These are phyloP conservation scores for Alternaria metachromatica DNA, from an alignment of 2,329 filamentous ascomycete genomes.

Conservation along the genomic window DNA sequence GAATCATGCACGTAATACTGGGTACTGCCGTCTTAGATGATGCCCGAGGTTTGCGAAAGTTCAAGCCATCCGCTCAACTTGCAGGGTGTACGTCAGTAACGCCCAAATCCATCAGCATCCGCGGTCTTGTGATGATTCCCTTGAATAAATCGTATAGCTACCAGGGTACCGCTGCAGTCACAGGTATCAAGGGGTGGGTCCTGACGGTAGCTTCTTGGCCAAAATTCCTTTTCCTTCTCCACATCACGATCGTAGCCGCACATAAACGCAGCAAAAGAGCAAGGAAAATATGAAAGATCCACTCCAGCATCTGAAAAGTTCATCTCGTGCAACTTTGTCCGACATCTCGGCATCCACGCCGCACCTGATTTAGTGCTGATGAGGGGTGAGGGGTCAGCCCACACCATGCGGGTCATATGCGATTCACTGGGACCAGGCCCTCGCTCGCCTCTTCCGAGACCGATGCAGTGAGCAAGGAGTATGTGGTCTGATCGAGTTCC, in stretches of 20 bases:
- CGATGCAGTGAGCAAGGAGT: background rate
- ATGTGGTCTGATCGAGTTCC: background rate
- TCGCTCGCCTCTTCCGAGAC: conserved; percentile 3
- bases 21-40: conserved; percentile 14
- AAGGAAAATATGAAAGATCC: background rate
- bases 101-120: background rate
- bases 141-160: conserved; percentile 6
- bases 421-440: conserved; percentile 5
- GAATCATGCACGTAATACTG: conserved; percentile 28
- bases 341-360: background rate
- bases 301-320: background rate
- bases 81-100: conserved; percentile 3
- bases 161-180: conserved; percentile 8
- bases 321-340: background rate
- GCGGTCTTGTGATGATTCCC: conserved; percentile 1
- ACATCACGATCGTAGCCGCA: background rate
- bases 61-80: conserved; percentile 21
- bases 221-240: background rate
- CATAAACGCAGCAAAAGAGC: background rate
- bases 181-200: background rate
- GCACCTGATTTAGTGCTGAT: conserved; percentile 2
- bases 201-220: background rate
- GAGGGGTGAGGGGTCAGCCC: conserved; percentile 14
- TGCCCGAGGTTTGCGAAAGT: conserved; percentile 20
- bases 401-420: conserved; percentile 16